Base-by-base conservation (phyloP, 208 protist species). In the Eutreptiella sp. region DNA sequence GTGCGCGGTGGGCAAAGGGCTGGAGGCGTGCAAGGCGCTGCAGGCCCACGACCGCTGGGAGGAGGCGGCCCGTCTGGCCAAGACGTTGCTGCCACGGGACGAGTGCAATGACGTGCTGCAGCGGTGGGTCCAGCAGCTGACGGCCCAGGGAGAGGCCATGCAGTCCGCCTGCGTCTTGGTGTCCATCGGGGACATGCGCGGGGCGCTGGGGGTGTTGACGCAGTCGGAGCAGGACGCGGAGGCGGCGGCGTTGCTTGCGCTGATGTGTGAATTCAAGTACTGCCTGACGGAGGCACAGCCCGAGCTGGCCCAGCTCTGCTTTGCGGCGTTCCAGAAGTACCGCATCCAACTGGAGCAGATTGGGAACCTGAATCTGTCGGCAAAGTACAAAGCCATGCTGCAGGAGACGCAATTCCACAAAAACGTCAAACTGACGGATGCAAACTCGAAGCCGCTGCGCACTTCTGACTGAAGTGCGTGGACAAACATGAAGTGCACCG, bases 21-120 rank as follows among this genome's bases (percentile, higher is more conserved):
- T 41, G 14, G 50, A 57, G 9, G 50, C 50, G 11, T 57, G 50
- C 36, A 7, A n/a, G 28, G 50, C 50, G 28, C 39, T 41, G 11
- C 50, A 57, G 39, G n/a, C 50, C n/a, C 50, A 57, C 28, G 50
- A 57, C 29, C 33, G 24, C 33, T 57, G 50, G 50, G 50, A 57
- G 11, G 50, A 57, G 14, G 50, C 50, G 11, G 50, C 50, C 9
- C 33, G 50, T 16, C 29, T 57, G n/a, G 50, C 50, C n/a, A 57
- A 57, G 50, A 33, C 39, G n/a, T 57, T 33, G 31, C 36, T 57
- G 50, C 14, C 36, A 26, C 11, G 9, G 14, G 7, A 14, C 7
- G 50, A 57, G 23, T 16, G 31, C 16, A 57, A 32, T 9, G 50
- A 57, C 36, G 39, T 57, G n/a, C 23, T 57, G 14, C 7, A 54